phyloP scores from a whole-genome alignment of 2,329 filamentous ascomycete species.

The Fusarium hainanense region DNA sequence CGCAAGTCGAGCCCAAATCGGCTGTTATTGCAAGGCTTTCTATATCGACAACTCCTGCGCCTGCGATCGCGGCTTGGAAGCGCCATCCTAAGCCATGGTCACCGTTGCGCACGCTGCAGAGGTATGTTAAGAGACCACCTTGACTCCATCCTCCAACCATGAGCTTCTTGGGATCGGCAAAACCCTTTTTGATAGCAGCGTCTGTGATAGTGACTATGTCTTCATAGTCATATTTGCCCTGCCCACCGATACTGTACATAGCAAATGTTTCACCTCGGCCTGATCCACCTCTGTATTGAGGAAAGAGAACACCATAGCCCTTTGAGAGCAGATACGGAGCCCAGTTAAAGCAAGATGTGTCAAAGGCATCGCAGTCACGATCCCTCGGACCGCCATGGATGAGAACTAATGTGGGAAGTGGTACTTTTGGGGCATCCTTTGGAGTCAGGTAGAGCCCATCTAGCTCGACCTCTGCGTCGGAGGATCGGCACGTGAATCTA shows the following conservation, averaged over 20 bases:
- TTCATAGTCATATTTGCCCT: slow-evolving; percentile 51
- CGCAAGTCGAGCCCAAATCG: slow-evolving; percentile 22
- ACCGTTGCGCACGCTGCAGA: slow-evolving; percentile 52
- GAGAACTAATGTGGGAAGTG: slow-evolving; percentile 24
- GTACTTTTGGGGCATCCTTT: background rate
- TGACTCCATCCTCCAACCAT: slow-evolving; percentile 53
- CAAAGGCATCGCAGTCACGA: slow-evolving; percentile 42
- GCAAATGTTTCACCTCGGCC: slow-evolving; percentile 50
- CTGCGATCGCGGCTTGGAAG: slow-evolving; percentile 51
- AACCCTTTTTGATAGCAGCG: slow-evolving; percentile 48
- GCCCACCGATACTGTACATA: slow-evolving; percentile 43
- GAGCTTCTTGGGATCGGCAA: slow-evolving; percentile 47
- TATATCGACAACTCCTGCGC: slow-evolving; percentile 52
- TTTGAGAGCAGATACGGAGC: slow-evolving; percentile 48
- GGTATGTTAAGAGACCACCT: slow-evolving; percentile 54
- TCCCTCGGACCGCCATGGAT: slow-evolving; percentile 28
- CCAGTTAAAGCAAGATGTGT: slow-evolving; percentile 43
- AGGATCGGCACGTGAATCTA: too few species aligned
- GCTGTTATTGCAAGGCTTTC: slow-evolving; percentile 52
- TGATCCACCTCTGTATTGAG: slow-evolving; percentile 54
- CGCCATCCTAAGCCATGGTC: slow-evolving; percentile 49
- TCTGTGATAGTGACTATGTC: slow-evolving; percentile 52
- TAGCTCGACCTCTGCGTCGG: slow-evolving; percentile 24
- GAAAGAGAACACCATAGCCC: slow-evolving; percentile 53
- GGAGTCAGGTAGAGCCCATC: slow-evolving; percentile 20